These are phyloP conservation scores for Begonia loranthoides DNA, from an alignment of 306 rosid genomes.

Conservation along the genomic window DNA sequence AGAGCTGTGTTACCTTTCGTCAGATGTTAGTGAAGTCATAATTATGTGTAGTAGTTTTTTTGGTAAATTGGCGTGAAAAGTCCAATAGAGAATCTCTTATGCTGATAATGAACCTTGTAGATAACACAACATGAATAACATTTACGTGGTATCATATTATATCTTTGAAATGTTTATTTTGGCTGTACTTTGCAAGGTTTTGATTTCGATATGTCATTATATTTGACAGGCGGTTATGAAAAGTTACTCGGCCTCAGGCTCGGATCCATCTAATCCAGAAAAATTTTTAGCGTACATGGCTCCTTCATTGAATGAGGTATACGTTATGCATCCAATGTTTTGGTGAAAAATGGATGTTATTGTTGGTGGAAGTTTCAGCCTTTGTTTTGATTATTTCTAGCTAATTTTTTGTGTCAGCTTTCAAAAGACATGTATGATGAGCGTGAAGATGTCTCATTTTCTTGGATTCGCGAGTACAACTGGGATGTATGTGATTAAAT, in stretches of 20 bases:
- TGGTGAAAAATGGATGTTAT: background rate
- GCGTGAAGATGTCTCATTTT: slow-evolving; percentile 61
- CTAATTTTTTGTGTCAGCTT: slow-evolving; percentile 35
- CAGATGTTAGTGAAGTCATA: too few relatives aligned
- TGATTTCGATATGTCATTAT: slow-evolving; percentile 1
- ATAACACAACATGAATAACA: too few relatives aligned
- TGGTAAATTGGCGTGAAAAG: too few relatives aligned
- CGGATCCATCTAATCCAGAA: slow-evolving; percentile 72
- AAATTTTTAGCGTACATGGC: slow-evolving; percentile 92
- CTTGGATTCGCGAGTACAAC: slow-evolving; percentile 92
- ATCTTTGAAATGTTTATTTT: too few relatives aligned
- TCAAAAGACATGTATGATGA: slow-evolving; percentile 80
- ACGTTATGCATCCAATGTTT: background rate
- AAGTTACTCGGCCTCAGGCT: slow-evolving; percentile 58
- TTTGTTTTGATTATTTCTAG: background rate
- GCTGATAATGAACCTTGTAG: too few relatives aligned
- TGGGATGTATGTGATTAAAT: slow-evolving; percentile 58
- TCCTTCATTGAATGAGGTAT: slow-evolving; percentile 85
- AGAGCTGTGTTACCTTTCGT: too few relatives aligned
- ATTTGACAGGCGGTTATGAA: slow-evolving; percentile 72
- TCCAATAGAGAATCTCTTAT: too few relatives aligned
- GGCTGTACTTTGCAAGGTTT: too few relatives aligned
- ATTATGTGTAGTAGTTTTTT: too few relatives aligned
- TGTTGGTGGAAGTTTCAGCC: background rate
- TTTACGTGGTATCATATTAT: too few relatives aligned